Percentiles rank a stretch among this genome's conserved stretches.
Evolutionary conservation across 371 early-diverging fungal species (phyloP).

Genomic region (Fennellomyces sp.): DNA sequence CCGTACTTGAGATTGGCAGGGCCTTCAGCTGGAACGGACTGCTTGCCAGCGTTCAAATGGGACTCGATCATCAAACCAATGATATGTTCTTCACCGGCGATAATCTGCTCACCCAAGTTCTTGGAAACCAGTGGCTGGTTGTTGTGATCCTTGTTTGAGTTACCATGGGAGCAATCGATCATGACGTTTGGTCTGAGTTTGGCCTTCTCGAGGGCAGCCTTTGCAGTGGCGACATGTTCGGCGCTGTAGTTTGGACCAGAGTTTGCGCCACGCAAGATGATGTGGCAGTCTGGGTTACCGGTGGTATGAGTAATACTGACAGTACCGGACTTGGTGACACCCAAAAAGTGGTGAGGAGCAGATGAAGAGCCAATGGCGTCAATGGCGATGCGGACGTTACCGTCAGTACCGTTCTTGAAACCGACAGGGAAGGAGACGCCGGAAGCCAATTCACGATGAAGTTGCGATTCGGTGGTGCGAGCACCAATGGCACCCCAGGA

Average conservation of each 20-base stretch:
- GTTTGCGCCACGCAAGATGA: slow-evolving; percentile 74
- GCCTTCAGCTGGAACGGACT: slow-evolving; percentile 71
- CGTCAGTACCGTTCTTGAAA: slow-evolving; percentile 95
- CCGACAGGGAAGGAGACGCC: slow-evolving; percentile 95
- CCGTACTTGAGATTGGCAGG: slow-evolving; percentile 74
- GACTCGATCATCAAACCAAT: slow-evolving; percentile 94
- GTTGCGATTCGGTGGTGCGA: slow-evolving; percentile 90
- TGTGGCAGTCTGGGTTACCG: slow-evolving; percentile 73
- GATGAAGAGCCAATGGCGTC: slow-evolving; percentile 92
- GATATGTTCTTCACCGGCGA: slow-evolving; percentile 67
- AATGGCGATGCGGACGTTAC: slow-evolving; percentile 84
- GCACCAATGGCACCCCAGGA: slow-evolving; percentile 97
- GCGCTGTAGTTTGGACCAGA: slow-evolving; percentile 85
- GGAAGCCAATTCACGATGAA: slow-evolving; percentile 93
- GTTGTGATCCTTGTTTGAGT: slow-evolving; percentile 74
- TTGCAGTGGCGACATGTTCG: slow-evolving; percentile 57
- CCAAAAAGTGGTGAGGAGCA: slow-evolving; percentile 87
- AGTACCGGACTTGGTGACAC: slow-evolving; percentile 92
- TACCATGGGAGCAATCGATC: slow-evolving; percentile 88
- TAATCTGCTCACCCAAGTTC: slow-evolving; percentile 56
- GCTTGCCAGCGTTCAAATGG: slow-evolving; percentile 84
- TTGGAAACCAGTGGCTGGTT: slow-evolving; percentile 68
- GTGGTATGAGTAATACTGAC: slow-evolving; percentile 88
- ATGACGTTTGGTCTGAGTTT: slow-evolving; percentile 65
- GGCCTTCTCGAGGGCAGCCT: slow-evolving; percentile 60